A percentile compares a stretch with the other conserved stretches of the same genome.
Evolutionary conservation across 2,329 filamentous ascomycete species (phyloP).

Genomic region (Coniochaeta prunicola): DNA sequence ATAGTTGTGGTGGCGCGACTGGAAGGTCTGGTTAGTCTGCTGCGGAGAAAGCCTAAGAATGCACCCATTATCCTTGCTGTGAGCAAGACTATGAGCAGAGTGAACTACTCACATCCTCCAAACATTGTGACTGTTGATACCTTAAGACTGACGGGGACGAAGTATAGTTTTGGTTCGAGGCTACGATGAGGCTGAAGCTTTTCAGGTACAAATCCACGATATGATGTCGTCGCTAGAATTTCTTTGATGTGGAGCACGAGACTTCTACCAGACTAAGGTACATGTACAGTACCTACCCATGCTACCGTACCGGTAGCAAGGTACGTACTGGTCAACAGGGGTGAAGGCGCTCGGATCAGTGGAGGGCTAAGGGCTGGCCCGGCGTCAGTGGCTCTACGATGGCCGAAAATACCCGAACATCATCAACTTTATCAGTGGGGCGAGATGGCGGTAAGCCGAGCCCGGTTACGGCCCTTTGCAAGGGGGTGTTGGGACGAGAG

Average conservation of each 20-base stretch:
- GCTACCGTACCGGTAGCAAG: too few species aligned
- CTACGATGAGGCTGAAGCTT: neutral
- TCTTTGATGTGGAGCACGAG: neutral
- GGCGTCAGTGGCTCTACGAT: neutral
- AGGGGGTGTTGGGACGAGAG: neutral
- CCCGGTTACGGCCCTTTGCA: neutral
- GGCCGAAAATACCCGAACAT: conserved; percentile 1
- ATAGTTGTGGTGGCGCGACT: conserved; percentile 64
- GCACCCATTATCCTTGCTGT: too few species aligned
- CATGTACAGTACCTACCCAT: too few species aligned
- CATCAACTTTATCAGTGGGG: conserved; percentile 1
- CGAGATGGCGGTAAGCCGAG: neutral
- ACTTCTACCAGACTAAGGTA: neutral
- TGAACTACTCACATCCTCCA: neutral
- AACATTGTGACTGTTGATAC: neutral
- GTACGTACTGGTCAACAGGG: too few species aligned
- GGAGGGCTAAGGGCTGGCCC: neutral
- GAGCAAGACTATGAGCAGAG: neutral
- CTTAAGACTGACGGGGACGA: too few species aligned
- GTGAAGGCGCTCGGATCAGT: neutral
- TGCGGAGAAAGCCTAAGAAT: too few species aligned
- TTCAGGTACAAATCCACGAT: neutral
- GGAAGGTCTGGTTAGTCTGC: conserved; percentile 2
- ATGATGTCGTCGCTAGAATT: conserved; percentile 2
- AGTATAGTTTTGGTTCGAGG: neutral